These are phyloP conservation scores for Scleroderma citrinum DNA, from an alignment of 768 basidiomycete genomes.

Conservation along the genomic window DNA sequence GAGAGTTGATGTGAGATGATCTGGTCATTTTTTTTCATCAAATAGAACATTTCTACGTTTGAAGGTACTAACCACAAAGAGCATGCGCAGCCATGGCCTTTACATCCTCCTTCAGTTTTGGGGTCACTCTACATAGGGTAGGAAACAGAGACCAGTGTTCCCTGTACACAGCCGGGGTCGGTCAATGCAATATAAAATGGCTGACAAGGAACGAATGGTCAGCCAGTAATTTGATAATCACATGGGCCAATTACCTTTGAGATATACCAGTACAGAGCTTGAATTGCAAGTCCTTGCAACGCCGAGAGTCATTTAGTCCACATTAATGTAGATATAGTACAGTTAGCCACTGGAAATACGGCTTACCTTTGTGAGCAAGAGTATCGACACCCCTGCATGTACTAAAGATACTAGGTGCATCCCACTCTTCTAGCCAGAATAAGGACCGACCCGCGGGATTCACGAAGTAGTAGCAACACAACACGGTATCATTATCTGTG, in stretches of 20 bases:
- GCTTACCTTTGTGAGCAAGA: constrained; percentile 20
- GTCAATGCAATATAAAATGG: background rate
- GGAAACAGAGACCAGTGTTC: constrained; percentile 31
- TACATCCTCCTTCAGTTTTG: constrained; percentile 21
- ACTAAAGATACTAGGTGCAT: constrained; percentile 27
- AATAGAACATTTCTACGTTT: background rate
- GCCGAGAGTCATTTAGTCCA: background rate
- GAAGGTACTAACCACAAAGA: constrained; percentile 9
- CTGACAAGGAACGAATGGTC: constrained; percentile 1
- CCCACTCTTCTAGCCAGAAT: constrained; percentile 49
- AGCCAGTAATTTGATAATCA: background rate
- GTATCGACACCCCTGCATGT: constrained; percentile 18
- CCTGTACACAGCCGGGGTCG: constrained; percentile 18
- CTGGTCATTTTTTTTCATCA: constrained; percentile 5
- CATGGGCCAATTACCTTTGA: constrained; percentile 3
- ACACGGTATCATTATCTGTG: constrained; percentile 8
- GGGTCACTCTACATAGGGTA: constrained; percentile 20
- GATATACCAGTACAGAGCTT: constrained; percentile 33
- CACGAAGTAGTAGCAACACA: constrained; percentile 48
- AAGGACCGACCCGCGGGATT: constrained; percentile 42
- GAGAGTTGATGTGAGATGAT: constrained; percentile 22
- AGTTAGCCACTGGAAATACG: background rate
- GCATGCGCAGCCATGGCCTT: constrained; percentile 21
- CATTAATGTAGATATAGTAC: background rate
- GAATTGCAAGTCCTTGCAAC: constrained; percentile 27